Evolutionary conservation across 169 alveolate species (phyloP), one percentile per base, ranked within the genome.

Genomic region (Eimeria necatrix): DNA sequence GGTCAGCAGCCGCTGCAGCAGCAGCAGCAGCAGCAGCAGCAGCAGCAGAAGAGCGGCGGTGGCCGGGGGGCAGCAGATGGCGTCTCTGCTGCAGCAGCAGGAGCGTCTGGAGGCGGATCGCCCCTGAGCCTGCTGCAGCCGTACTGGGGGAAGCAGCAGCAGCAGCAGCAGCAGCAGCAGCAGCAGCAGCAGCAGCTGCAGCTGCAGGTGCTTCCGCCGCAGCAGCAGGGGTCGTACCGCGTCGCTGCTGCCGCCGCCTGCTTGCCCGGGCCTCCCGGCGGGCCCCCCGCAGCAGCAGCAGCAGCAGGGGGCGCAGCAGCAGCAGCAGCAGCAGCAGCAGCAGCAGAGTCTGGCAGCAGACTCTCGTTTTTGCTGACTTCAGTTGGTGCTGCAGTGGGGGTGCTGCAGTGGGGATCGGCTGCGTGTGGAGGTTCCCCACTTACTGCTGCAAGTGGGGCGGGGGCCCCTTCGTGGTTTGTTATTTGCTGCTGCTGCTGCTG

Each of bases 371-470:
- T 78, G 6, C 4, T 78, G 26, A 46, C 88, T 7, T 51, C 88
- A 46, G 6, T 78, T 3, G 90, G 90, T 1, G 91, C 91, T 14
- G 91, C 91, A 9, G 20, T 14, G 14, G 8, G 64, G 78, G 91
- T 2, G 94, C 94, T 10, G 89, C 94, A 4, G 83, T 74, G 6
- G 94, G 90, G n/a, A 74, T 90, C 41, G 94, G 94, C 14, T 90
- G 83, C 46, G 90, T 78, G 32, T 91, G 95, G 91, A 3, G 95
- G 0, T 91, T 91, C 32, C 95, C 95, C 9, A 4, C 71, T 16
- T 78, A 78, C 70, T 91, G 91, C 53, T 91, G 46, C 81, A 91
- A 78, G 59, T 91, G 83, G 64, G 95, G 95, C 10, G 95, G 95
- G 10, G 91, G 84, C 3, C 32, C 85, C 64, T 91, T 91, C 14